A percentile compares a stretch with the other conserved stretches of the same genome.
Evolutionary conservation across 2,329 filamentous ascomycete species (phyloP).

Genomic region (Xylaria sp.): DNA sequence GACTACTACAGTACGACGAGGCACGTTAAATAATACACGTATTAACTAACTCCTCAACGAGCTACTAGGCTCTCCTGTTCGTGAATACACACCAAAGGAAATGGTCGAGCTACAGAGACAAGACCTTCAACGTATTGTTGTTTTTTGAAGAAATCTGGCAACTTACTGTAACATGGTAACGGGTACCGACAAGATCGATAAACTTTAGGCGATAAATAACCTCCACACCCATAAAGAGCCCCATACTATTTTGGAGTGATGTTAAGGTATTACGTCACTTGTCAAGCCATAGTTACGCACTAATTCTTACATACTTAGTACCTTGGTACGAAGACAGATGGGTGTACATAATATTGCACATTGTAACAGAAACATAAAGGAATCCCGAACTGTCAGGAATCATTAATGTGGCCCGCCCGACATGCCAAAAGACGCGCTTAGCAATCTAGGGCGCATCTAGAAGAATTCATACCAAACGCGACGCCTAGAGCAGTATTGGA

Average conservation of each 20-base stretch:
- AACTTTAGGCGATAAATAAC: neutral
- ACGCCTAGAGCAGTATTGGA: neutral
- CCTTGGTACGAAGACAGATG: neutral
- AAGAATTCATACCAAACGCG: constrained; percentile 3
- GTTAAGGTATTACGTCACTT: neutral
- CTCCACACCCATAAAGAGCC: neutral
- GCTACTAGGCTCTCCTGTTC: no score
- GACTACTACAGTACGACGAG: neutral
- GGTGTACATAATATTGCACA: no score
- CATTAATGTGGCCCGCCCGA: neutral
- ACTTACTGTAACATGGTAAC: neutral
- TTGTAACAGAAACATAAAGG: neutral
- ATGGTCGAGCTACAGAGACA: no score
- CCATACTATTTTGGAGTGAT: neutral
- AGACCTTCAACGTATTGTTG: neutral
- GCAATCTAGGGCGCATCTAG: neutral
- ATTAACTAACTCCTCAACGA: neutral
- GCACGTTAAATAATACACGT: neutral
- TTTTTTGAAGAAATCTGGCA: neutral
- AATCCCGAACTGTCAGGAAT: neutral
- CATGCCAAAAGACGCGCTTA: neutral
- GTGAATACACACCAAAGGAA: no score
- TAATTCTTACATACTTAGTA: neutral
- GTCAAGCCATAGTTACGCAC: constrained; percentile 3
- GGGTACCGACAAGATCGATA: neutral